Percentiles rank a stretch among this genome's conserved stretches.
Conservation (phyloP, 768 basidiomycete species). For the Lyophyllum atratum region DNA sequence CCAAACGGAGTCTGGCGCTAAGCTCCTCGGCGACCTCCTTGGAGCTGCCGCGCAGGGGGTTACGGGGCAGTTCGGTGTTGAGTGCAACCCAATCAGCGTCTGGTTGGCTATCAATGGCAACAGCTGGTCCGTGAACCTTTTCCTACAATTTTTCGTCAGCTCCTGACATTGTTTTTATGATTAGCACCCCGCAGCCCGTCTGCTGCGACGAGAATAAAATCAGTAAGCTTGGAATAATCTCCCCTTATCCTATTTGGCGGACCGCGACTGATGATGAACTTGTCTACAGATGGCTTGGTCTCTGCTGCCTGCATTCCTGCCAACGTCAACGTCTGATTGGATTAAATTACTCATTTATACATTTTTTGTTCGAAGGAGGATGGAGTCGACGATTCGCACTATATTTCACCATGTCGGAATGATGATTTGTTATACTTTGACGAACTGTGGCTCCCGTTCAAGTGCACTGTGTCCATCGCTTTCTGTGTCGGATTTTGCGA, state of each 20-base stretch:
- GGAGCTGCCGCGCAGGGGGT: neutral
- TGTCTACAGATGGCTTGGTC: neutral
- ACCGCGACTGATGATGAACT: neutral
- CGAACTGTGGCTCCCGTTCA: too few relatives aligned
- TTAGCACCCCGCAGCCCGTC: neutral
- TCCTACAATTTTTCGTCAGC: neutral
- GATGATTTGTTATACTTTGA: too few relatives aligned
- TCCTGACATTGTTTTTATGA: neutral
- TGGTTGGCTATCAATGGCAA: neutral
- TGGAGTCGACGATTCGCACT: neutral
- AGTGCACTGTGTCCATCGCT: too few relatives aligned
- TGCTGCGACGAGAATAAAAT: neutral
- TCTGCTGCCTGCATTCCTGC: neutral
- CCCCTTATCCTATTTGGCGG: neutral
- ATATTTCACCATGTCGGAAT: too few relatives aligned
- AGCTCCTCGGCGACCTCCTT: neutral
- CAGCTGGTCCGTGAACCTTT: neutral
- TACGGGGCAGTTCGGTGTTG: neutral
- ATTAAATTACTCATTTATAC: neutral
- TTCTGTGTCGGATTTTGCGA: too few relatives aligned
- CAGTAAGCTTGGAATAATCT: neutral
- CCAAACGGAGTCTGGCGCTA: neutral
- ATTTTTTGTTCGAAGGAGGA: neutral
- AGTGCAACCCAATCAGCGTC: neutral
- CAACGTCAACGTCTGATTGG: neutral